A percentile compares a stretch with the other conserved stretches of the same genome.
phyloP scores from a whole-genome alignment of 768 basidiomycete genomes.

The Epithele typhae region DNA sequence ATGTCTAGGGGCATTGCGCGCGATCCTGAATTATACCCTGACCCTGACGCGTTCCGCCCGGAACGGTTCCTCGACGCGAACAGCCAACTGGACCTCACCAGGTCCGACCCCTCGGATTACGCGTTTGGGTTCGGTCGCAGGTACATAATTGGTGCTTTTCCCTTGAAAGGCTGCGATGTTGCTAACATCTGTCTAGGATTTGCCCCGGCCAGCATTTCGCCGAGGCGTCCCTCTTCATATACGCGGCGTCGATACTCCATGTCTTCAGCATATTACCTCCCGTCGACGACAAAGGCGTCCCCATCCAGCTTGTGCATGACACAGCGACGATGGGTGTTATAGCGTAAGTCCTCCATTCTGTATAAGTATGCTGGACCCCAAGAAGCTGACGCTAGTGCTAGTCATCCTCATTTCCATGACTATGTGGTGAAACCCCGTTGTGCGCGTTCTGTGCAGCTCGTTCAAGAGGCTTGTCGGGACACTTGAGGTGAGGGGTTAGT shows the following conservation, averaged over 20 bases:
- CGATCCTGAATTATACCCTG: conserved; percentile 6
- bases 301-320: neutral
- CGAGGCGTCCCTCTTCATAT: neutral
- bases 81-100: neutral
- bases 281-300: neutral
- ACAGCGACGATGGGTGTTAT: neutral
- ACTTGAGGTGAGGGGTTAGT: too few relatives aligned
- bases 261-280: neutral
- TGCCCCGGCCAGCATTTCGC: neutral
- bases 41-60: conserved; percentile 5
- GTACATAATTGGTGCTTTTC: neutral
- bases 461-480: too few relatives aligned
- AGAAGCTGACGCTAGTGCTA: too few relatives aligned
- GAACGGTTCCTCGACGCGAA: conserved; percentile 5
- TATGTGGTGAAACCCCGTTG: too few relatives aligned
- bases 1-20: neutral
- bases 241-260: neutral
- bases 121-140: conserved; percentile 9
- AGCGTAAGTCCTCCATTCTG: too few relatives aligned
- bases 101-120: conserved; percentile 1
- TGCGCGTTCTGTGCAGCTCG: too few relatives aligned
- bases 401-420: too few relatives aligned
- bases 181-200: neutral
- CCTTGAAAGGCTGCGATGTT: neutral
- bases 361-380: too few relatives aligned